Conservation (phyloP, 495 filamentous ascomycete genomes). For the Chaetomium cochliodes region DNA sequence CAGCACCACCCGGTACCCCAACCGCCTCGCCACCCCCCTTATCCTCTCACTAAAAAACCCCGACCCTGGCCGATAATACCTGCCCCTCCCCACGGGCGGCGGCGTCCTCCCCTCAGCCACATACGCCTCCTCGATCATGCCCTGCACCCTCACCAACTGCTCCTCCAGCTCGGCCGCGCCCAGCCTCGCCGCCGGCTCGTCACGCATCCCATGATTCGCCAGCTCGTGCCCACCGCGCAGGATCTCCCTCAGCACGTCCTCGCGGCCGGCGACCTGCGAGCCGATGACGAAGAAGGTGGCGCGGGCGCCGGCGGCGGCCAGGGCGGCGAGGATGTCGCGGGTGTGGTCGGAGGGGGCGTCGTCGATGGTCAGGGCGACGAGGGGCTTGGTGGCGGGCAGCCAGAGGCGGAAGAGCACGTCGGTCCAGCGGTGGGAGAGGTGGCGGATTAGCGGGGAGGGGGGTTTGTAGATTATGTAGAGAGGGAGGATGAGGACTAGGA, state of each 20-base stretch:
- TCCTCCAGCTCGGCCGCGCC: conserved; percentile 40
- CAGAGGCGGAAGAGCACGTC: conserved; percentile 71
- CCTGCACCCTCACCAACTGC: conserved; percentile 48
- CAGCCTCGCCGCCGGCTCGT: conserved; percentile 64
- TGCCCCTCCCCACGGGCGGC: conserved; percentile 24
- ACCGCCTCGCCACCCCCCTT: conserved; percentile 50
- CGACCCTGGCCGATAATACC: conserved; percentile 76
- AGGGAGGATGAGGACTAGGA: conserved; percentile 51
- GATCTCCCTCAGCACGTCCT: conserved; percentile 58
- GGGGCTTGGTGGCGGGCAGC: conserved; percentile 49
- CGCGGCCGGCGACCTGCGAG: conserved; percentile 62
- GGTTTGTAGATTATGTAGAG: conserved; percentile 74
- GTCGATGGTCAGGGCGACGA: conserved; percentile 81
- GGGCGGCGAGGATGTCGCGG: conserved; percentile 61
- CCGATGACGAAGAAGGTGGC: conserved; percentile 84
- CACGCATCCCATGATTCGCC: conserved; percentile 82
- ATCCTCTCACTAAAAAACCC: conserved; percentile 74
- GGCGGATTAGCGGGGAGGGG: conserved; percentile 61
- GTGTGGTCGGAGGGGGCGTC: conserved; percentile 77
- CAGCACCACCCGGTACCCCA: conserved; percentile 68
- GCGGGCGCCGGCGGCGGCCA: conserved; percentile 56
- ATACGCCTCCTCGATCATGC: conserved; percentile 57
- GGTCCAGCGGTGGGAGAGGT: conserved; percentile 67
- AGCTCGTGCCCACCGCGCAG: conserved; percentile 67
- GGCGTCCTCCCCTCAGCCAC: conserved; percentile 37